These are phyloP conservation scores for Leptodermis oblonga DNA, from an alignment of 257 asterid genomes.

Conservation along the genomic window DNA sequence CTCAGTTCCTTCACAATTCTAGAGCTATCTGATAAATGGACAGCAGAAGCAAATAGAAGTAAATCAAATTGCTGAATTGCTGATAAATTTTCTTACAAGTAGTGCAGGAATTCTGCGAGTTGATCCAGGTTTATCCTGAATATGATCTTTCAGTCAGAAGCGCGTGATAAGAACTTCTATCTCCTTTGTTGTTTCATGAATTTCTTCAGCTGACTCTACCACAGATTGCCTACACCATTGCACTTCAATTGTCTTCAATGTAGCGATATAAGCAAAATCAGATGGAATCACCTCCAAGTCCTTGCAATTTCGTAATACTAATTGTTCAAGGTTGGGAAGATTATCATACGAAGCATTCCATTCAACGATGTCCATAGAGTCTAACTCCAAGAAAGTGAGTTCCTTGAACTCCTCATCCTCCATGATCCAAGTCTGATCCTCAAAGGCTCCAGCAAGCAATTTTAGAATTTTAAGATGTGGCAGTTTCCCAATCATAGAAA, in stretches of 20 bases:
- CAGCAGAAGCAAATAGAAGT: too few species aligned
- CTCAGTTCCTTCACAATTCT: too few species aligned
- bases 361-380: neutral
- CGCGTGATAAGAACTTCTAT: neutral
- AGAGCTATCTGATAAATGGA: too few species aligned
- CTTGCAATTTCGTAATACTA: neutral
- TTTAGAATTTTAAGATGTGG: neutral
- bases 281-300: too few species aligned
- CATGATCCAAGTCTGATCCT: slow-evolving; percentile 1
- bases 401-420: neutral
- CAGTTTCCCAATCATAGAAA: neutral
- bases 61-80: too few species aligned
- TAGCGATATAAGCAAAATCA: too few species aligned
- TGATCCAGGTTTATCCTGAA: too few species aligned
- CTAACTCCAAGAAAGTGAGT: slow-evolving; percentile 3
- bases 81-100: too few species aligned
- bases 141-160: neutral
- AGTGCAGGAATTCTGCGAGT: too few species aligned
- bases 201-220: neutral
- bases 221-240: slow-evolving; percentile 1
- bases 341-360: too few species aligned
- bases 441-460: too few species aligned
- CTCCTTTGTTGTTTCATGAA: neutral
- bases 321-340: slow-evolving; percentile 1
- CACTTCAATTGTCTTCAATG: neutral